Evolutionary conservation across 169 alveolate genomes (phyloP).

Genomic region (Plasmodium inui): DNA sequence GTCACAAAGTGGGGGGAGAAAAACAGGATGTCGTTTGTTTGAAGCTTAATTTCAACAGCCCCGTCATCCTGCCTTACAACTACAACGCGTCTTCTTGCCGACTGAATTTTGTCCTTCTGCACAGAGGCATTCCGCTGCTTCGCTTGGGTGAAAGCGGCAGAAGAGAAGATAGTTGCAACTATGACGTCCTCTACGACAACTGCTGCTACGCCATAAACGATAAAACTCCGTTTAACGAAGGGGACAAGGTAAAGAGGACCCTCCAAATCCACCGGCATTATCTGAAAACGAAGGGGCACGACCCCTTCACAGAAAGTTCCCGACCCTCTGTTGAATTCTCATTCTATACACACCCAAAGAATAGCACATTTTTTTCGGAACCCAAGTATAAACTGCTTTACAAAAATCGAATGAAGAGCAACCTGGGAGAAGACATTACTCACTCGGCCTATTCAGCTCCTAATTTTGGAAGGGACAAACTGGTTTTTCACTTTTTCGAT

Average conservation of each 20-base stretch:
- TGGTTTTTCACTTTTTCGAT: slow-evolving; percentile 31
- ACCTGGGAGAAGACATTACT: not conserved
- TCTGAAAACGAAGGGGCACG: not conserved
- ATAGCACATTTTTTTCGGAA: slow-evolving; percentile 18
- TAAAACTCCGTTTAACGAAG: slow-evolving; percentile 37
- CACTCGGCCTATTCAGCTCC: slow-evolving; percentile 56
- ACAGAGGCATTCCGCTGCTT: slow-evolving; percentile 34
- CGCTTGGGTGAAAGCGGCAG: not conserved
- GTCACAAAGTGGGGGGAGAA: not conserved
- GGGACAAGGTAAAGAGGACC: not conserved
- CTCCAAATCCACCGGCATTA: slow-evolving; percentile 1
- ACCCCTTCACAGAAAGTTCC: slow-evolving; percentile 2
- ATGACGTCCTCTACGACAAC: not conserved
- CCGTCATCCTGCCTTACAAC: slow-evolving; percentile 56
- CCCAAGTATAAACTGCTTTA: slow-evolving; percentile 19
- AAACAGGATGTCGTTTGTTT: slow-evolving; percentile 6
- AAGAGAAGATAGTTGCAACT: not conserved
- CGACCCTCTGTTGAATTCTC: slow-evolving; percentile 36
- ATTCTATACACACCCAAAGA: slow-evolving; percentile 44
- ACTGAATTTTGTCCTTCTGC: slow-evolving; percentile 29
- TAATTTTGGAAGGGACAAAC: slow-evolving; percentile 1
- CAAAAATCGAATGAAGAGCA: slow-evolving; percentile 10
- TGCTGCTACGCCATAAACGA: not conserved
- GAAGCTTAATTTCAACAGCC: slow-evolving; percentile 30
- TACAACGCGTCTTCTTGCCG: not conserved